Evolutionary conservation across 2,329 filamentous ascomycete species (phyloP).

Genomic region (Nigrospora oryzae): DNA sequence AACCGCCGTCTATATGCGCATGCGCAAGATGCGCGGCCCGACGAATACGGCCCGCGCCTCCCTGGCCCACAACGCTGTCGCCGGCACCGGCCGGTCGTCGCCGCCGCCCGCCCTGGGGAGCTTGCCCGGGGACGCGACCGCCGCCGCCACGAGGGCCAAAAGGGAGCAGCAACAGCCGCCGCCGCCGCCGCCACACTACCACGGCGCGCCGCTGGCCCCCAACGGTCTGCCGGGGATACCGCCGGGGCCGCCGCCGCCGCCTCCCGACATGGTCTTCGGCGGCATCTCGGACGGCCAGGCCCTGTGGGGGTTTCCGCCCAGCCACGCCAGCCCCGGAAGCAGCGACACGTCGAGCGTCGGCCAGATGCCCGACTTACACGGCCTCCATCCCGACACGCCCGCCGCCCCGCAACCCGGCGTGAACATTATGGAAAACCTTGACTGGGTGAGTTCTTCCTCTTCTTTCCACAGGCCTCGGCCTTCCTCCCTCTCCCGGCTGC

Average conservation of each 20-base stretch:
- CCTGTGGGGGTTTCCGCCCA: conserved; percentile 33
- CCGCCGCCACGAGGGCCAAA: neutral
- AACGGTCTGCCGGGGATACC: neutral
- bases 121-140: conserved; percentile 1
- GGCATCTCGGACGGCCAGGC: conserved; percentile 39
- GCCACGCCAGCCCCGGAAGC: conserved; percentile 31
- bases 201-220: neutral
- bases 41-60: conserved; percentile 30
- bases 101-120: conserved; percentile 5
- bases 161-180: neutral
- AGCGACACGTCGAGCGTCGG: conserved; percentile 29
- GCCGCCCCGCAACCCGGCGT: conserved; percentile 7
- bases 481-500: neutral
- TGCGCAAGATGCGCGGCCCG: conserved; percentile 50
- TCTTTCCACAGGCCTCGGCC: neutral
- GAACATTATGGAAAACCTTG: conserved; percentile 45
- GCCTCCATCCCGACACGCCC: neutral
- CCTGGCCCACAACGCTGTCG: conserved; percentile 24
- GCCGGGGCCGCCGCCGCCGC: conserved; percentile 2
- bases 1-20: conserved; percentile 47
- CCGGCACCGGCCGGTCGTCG: conserved; percentile 11
- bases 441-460: conserved; percentile 49
- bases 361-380: conserved; percentile 7
- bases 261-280: conserved; percentile 30
- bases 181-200: neutral